These are phyloP conservation scores for Diplocarpon rosae DNA, from an alignment of 2,329 filamentous ascomycete genomes.

Conservation along the genomic window DNA sequence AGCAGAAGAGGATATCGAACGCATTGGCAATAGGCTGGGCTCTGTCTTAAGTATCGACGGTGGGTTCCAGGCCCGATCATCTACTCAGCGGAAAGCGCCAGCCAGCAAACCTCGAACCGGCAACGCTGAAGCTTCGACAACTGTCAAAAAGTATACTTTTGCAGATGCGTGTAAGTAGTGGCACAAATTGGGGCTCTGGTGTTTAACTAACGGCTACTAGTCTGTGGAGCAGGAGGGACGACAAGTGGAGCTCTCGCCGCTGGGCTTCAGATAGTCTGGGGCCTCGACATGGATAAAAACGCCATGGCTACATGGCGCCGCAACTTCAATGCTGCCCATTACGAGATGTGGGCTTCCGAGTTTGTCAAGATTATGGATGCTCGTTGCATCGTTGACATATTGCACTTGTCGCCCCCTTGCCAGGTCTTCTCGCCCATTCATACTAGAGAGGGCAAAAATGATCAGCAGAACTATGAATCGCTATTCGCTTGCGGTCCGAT, in stretches of 20 bases:
- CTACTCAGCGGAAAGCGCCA: too few species aligned
- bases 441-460: conserved; percentile 44
- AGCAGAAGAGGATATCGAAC: not conserved
- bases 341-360: conserved; percentile 33
- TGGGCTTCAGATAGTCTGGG: conserved; percentile 47
- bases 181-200: not conserved
- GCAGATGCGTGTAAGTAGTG: conserved; percentile 17
- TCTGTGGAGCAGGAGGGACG: conserved; percentile 61
- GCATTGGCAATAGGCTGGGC: not conserved
- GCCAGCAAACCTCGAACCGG: too few species aligned
- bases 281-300: conserved; percentile 45
- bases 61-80: too few species aligned
- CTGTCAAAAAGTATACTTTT: conserved; percentile 8
- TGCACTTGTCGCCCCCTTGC: conserved; percentile 69
- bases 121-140: too few species aligned
- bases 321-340: conserved; percentile 17
- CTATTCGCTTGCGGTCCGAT: conserved; percentile 42
- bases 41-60: not conserved
- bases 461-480: conserved; percentile 54
- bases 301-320: conserved; percentile 8
- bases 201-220: not conserved
- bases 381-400: conserved; percentile 43
- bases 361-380: conserved; percentile 31
- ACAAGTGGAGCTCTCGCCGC: conserved; percentile 50
- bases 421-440: conserved; percentile 65